These are phyloP conservation scores for Colletotrichum musicola DNA, from an alignment of 2,329 filamentous ascomycete genomes.

Conservation along the genomic window DNA sequence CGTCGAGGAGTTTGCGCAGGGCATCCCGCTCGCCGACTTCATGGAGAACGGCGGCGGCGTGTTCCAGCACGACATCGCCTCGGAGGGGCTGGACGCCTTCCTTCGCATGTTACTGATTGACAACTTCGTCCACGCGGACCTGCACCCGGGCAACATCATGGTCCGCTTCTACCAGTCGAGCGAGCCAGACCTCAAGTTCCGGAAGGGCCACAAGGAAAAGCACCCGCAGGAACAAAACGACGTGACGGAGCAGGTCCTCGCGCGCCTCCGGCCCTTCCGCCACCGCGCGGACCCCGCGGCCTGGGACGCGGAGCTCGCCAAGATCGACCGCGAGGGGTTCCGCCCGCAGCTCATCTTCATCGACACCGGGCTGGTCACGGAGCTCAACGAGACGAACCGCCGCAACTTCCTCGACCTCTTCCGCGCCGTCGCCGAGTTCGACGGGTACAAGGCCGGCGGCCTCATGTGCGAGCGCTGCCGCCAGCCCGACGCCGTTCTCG, in stretches of 20 bases:
- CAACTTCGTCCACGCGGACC: constrained; percentile 96
- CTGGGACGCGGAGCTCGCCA: constrained; percentile 80
- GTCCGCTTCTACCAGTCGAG: constrained; percentile 94
- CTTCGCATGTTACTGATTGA: constrained; percentile 96
- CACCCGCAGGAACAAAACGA: constrained; percentile 69
- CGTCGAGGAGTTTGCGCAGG: constrained; percentile 95
- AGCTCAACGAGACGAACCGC: constrained; percentile 88
- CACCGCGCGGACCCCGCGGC: constrained; percentile 70
- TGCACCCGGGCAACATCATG: constrained; percentile 99
- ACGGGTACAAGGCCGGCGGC: constrained; percentile 93
- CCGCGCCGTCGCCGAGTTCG: constrained; percentile 94
- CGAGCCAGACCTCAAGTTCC: constrained; percentile 70
- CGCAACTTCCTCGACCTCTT: constrained; percentile 95
- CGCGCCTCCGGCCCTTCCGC: constrained; percentile 80
- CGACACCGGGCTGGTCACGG: constrained; percentile 94
- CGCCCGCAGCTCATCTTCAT: constrained; percentile 97
- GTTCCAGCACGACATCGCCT: constrained; percentile 93
- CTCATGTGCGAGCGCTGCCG: constrained; percentile 97
- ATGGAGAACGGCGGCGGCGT: constrained; percentile 91
- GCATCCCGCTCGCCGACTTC: constrained; percentile 91
- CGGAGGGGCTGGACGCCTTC: constrained; percentile 95
- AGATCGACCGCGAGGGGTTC: constrained; percentile 89
- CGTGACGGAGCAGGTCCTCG: constrained; percentile 88
- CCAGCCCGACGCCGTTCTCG: constrained; percentile 89
- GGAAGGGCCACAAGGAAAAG: constrained; percentile 45